Percentiles rank a stretch among this genome's conserved stretches.
Evolutionary conservation across 2,329 filamentous ascomycete species (phyloP).

Genomic region (Balansia obtecta): DNA sequence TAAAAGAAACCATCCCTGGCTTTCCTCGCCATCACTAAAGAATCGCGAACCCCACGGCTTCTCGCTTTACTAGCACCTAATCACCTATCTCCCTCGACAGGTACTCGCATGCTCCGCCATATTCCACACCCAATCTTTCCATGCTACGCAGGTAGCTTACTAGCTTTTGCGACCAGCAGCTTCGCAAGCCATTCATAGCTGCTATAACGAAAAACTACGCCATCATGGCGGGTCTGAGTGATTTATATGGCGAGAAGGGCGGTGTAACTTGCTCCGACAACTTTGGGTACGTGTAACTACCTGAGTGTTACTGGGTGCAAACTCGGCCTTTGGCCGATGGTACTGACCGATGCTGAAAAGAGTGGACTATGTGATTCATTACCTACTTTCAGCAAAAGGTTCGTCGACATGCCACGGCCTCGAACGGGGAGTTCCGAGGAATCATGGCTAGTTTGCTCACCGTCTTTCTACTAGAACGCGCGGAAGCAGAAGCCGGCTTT

Average conservation of each 20-base stretch:
- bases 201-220: not conserved
- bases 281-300: slow-evolving; percentile 22
- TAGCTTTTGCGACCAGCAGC: not conserved
- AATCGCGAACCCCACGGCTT: too few species aligned
- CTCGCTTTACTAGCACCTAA: too few species aligned
- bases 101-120: too few species aligned
- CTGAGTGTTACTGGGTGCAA: slow-evolving; percentile 5
- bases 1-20: too few species aligned
- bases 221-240: slow-evolving; percentile 22
- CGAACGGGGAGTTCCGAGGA: not conserved
- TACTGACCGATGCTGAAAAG: slow-evolving; percentile 22
- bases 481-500: slow-evolving; percentile 62
- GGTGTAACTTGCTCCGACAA: slow-evolving; percentile 21
- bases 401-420: slow-evolving; percentile 12
- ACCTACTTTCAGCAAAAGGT: slow-evolving; percentile 59
- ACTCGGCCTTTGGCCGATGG: not conserved
- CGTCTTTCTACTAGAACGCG: slow-evolving; percentile 39
- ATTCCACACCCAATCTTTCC: too few species aligned
- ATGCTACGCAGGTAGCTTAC: not conserved
- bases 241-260: slow-evolving; percentile 19
- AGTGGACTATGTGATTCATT: slow-evolving; percentile 83
- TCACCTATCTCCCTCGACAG: not conserved
- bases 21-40: too few species aligned
- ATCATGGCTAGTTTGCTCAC: not conserved
- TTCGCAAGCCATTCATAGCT: not conserved